phyloP scores from a whole-genome alignment of 2,329 filamentous ascomycete species.

The Pseudogymnoascus sp. region DNA sequence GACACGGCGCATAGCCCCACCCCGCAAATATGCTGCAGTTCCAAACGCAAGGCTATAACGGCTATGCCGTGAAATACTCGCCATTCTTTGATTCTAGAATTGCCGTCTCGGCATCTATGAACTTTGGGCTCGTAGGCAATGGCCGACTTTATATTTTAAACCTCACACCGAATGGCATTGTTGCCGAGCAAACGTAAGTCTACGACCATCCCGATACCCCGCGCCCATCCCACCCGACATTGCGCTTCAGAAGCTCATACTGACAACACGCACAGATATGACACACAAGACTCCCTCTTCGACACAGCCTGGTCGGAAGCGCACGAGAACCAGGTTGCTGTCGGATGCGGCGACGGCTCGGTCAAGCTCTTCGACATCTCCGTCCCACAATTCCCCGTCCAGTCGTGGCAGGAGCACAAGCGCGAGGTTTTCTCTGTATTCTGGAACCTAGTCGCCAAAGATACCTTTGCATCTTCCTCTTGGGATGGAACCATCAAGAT shows the following conservation, averaged over 20 bases:
- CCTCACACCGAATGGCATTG: conserved; percentile 73
- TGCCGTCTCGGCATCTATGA: conserved; percentile 81
- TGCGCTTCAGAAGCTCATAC: not conserved
- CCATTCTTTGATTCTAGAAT: conserved; percentile 95
- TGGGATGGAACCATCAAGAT: conserved; percentile 97
- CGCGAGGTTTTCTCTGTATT: conserved; percentile 86
- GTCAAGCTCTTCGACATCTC: conserved; percentile 88
- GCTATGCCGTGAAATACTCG: conserved; percentile 95
- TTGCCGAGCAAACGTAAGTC: conserved; percentile 68
- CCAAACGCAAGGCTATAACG: conserved; percentile 87
- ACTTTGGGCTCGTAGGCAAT: conserved; percentile 96
- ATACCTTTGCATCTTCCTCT: conserved; percentile 80
- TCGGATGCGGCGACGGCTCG: conserved; percentile 85
- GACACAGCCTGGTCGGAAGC: conserved; percentile 93
- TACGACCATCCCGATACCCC: not conserved
- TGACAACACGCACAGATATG: conserved; percentile 52
- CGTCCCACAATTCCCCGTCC: conserved; percentile 73
- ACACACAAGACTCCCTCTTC: conserved; percentile 95
- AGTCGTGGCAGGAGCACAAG: conserved; percentile 88
- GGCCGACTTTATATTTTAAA: conserved; percentile 79
- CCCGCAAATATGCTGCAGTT: conserved; percentile 70
- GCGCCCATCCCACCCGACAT: not conserved
- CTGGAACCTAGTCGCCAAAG: conserved; percentile 88
- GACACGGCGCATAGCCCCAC: not conserved
- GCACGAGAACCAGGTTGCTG: conserved; percentile 88